Conservation (phyloP, 192 early-diverging fungal species). For the Coemansia sp. region DNA sequence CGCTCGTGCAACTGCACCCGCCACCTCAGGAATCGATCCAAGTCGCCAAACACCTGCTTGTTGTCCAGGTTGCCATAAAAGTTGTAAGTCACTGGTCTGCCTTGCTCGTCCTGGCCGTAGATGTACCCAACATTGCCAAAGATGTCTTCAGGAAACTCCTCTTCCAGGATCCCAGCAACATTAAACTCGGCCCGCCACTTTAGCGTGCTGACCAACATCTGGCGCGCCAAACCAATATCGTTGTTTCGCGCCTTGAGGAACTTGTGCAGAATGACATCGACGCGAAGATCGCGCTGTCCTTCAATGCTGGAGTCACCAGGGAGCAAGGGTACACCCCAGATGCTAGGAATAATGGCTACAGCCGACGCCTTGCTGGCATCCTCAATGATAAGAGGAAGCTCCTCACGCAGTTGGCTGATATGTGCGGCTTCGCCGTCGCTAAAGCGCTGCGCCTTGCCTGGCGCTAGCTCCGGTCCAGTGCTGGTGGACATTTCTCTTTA, state of each 20-base stretch:
- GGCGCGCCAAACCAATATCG: conserved; percentile 34
- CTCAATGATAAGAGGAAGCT: conserved; percentile 48
- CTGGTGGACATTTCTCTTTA: no score
- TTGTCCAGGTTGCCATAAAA: conserved; percentile 53
- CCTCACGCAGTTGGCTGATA: conserved; percentile 45
- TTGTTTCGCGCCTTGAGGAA: conserved; percentile 55
- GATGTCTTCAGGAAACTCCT: conserved; percentile 48
- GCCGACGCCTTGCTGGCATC: conserved; percentile 15
- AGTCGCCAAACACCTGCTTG: conserved; percentile 54
- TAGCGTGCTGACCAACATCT: conserved; percentile 53
- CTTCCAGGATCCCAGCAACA: conserved; percentile 42
- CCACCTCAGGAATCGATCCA: conserved; percentile 59
- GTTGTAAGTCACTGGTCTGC: conserved; percentile 61
- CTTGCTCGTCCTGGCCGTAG: conserved; percentile 48
- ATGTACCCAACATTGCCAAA: conserved; percentile 52
- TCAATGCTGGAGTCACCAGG: neutral
- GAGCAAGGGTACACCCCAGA: conserved; percentile 55
- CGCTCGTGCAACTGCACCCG: conserved; percentile 61
- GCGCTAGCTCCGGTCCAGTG: neutral
- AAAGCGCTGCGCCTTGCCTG: conserved; percentile 37
- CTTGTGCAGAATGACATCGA: conserved; percentile 57
- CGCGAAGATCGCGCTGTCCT: conserved; percentile 36
- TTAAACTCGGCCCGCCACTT: conserved; percentile 56
- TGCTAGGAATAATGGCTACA: conserved; percentile 11
- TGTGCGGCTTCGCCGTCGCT: conserved; percentile 39